Percentiles rank a stretch among this genome's conserved stretches.
These are phyloP conservation scores for Trichoderma harzianum DNA, from an alignment of 2,329 filamentous ascomycete genomes.

Conservation along the genomic window DNA sequence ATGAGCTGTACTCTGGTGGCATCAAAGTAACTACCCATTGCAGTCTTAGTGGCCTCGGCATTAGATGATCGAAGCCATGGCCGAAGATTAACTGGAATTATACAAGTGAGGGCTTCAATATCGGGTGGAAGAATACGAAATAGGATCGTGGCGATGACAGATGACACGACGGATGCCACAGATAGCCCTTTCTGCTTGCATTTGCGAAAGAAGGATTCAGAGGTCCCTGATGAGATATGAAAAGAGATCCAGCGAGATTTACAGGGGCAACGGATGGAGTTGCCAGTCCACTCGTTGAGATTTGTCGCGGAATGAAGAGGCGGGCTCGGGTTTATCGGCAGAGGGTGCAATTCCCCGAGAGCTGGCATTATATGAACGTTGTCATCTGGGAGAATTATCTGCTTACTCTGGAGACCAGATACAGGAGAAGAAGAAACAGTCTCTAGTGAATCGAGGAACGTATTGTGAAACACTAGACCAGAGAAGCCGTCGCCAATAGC, in stretches of 20 bases:
- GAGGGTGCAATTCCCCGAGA: neutral
- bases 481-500: slow-evolving; percentile 45
- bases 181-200: neutral
- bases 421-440: neutral
- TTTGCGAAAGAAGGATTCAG: neutral
- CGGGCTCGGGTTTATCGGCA: neutral
- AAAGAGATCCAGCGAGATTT: neutral
- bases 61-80: neutral
- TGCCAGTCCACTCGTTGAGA: neutral
- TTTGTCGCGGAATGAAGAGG: neutral
- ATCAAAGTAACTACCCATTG: neutral
- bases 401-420: neutral
- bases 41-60: neutral
- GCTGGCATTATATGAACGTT: neutral
- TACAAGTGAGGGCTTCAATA: neutral
- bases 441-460: slow-evolving; percentile 37
- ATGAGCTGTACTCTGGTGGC: neutral
- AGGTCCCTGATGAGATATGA: neutral
- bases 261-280: neutral
- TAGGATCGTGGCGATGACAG: neutral
- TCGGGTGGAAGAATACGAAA: neutral
- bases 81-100: neutral
- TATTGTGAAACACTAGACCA: slow-evolving; percentile 42
- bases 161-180: neutral
- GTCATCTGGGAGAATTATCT: neutral